Conservation (phyloP, 2,329 filamentous ascomycete species). For the Chaetomium olivaceum region DNA sequence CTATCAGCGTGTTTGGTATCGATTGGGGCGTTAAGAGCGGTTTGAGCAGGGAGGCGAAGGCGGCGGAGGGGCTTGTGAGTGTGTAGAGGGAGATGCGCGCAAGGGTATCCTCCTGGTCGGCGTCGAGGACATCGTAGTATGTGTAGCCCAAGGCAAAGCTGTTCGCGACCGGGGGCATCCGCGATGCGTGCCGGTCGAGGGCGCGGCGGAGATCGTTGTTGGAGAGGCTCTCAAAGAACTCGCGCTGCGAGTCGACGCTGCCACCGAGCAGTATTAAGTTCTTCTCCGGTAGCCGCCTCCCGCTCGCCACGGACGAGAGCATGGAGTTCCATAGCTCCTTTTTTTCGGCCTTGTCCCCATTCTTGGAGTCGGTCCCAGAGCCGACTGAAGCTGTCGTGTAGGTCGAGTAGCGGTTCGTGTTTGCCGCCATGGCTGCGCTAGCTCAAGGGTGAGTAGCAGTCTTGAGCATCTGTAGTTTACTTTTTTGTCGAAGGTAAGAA, state of each 20-base stretch:
- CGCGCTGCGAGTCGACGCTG: conserved; percentile 77
- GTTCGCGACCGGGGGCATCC: conserved; percentile 80
- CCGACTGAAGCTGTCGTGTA: conserved; percentile 57
- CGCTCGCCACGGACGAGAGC: conserved; percentile 86
- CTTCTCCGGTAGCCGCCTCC: conserved; percentile 88
- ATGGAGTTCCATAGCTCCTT: conserved; percentile 94
- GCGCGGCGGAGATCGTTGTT: conserved; percentile 55
- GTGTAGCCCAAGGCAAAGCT: conserved; percentile 92
- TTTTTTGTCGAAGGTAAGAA: background rate
- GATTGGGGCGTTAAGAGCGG: conserved; percentile 82
- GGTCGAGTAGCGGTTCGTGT: conserved; percentile 58
- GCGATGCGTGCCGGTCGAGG: conserved; percentile 56
- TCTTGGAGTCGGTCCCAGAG: conserved; percentile 56
- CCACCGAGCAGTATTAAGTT: conserved; percentile 84
- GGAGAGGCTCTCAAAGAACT: conserved; percentile 71
- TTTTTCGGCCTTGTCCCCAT: conserved; percentile 64
- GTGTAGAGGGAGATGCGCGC: conserved; percentile 88
- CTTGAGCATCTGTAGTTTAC: conserved; percentile 17
- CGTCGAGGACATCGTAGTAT: conserved; percentile 90
- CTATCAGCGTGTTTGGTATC: conserved; percentile 82
- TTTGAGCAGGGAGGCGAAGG: conserved; percentile 79
- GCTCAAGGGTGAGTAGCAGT: conserved; percentile 15
- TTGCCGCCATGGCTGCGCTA: conserved; percentile 48
- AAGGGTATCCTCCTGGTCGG: conserved; percentile 90
- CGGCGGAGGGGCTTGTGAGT: conserved; percentile 78